Evolutionary conservation across 2,329 filamentous ascomycete genomes (phyloP), one percentile per base, ranked within the genome.

Genomic region (Orbilia blumenaviensis): DNA sequence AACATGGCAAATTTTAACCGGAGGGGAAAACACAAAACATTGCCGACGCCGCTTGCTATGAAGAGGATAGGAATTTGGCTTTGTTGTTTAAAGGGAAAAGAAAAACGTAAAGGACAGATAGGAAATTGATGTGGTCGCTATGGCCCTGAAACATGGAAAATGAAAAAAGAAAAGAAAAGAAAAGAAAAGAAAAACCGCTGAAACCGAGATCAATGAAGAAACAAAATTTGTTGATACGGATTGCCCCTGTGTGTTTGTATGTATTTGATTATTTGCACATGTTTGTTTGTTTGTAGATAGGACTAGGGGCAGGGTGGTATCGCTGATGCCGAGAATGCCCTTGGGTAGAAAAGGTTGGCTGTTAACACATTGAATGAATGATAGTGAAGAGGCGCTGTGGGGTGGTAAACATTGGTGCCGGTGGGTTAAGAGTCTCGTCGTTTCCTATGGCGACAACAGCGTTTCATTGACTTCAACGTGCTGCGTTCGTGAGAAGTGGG

Each of bases 281-380:
- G 29, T 56, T 66, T 56, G 32, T 56, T 66, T 56, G 32, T 64
- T 50, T 48, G 36, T 58, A 36, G n/a, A 42, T 58, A 12, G 27
- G 21, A 10, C 23, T 18, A 9, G 44, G n/a, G 38, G 56, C 44
- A 34, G 14, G 36, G 29, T 16, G 66, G 46, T 29, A 71, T 71
- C 66, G 44, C 66, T 38, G 66, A 71, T 71, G 46, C 56, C 56
- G 36, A 23, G 12, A 16, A 32, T 44, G 54, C 42, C 34, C 38
- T 14, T 29, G 46, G 62, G 44, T 21, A 8, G 14, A 32, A 61
- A 54, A 56, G 16, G 12, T 52, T 62, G 34, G 16, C 12, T 74
- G 69, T 74, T 74, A 74, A 74, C 42, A 74, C 69, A 74, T 74
- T 74, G 61, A 67, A 74, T 62, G 69, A 74, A 74, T 48, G 69